Base-by-base conservation (phyloP, 148 eudicot genomes). In the Nepenthes gracilis region DNA sequence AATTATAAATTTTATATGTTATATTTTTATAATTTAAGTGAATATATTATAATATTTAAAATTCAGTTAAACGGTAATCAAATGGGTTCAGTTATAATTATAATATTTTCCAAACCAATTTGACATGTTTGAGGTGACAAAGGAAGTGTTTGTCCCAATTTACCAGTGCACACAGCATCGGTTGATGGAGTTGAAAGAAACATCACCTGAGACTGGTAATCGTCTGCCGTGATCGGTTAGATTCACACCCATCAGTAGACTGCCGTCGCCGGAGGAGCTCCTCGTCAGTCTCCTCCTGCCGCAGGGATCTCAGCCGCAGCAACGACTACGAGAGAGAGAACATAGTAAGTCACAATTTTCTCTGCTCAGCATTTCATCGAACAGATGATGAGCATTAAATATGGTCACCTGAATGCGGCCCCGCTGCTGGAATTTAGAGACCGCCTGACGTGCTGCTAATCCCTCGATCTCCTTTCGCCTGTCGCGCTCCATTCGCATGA, bases 391-490 rank as follows among this genome's bases (percentile, higher is more conserved):
- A 57, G 10, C 11, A 36, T 1, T 36, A 36, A 4, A 2, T 4
- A 52, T 52, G 12, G 5, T 58, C 45, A 86, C 97, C 88, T 87
- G 95, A 75, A 90, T 81, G 57, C 85, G 83, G 36, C 91, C 95
- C 57, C 84, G 74, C 12, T 84, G 80, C 1, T 85, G 70, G 62
- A 90, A 90, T 33, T 71, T 77, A 0, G 97, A 69, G 2, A 90
- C 97, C 1, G 71, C 58, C 4, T 58, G 73, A 35, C 78, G 76
- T 35, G 72, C 75, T 32, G 47, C 66, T 23, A 87, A 57, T 6
- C 55, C 52, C 32, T 86, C 72, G 54, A 90, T 73, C 70, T 90
- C 95, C 47, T 65, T 62, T 14, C 66, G 70, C 54, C 91, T 69
- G 6, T 84, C 78, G 10, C 71, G 70, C 69, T 86, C 83, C 70